Base-by-base conservation (phyloP, 2,329 filamentous ascomycete genomes). In the Penicillium sclerotigenum region DNA sequence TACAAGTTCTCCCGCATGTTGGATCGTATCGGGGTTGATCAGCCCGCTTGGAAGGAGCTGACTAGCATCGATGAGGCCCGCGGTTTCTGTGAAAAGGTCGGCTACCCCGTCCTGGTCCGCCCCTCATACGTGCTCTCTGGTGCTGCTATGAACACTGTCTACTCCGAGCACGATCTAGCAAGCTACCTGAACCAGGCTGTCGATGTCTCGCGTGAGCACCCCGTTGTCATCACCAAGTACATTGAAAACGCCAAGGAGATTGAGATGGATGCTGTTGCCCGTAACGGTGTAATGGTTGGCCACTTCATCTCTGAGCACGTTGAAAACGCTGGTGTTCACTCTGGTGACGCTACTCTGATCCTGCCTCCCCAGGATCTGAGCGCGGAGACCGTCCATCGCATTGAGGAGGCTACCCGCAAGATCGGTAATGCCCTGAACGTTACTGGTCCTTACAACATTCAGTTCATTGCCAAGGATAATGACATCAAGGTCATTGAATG, bases 401-500 rank as follows among this genome's bases (percentile, higher is more conserved):
- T 99, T 56, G 91, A 93, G 73, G 92, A 97, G 73, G 94, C 94
- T 3, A 97, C 94, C 14, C 83, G 88, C 65, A 97, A 97, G 83
- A 97, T 99, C 66, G 94, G 89, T 64, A 87, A 89, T 60, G 93
- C 94, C 16, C 83, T 97, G 57, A 97, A 97, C 72, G 88, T 99
- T 54, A 97, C 94, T 38, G 94, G 94, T 47, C 94, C 94, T 22
- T 97, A 89, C 83, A 99, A 99, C 78, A 99, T 99, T 61, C 94
- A 99, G 74, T 97, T 99, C 79, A 99, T 99, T 68, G 94, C 94
- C 68, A 97, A 97, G 80, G 92, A 97, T 74, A 97, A 97, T 73
- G 93, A 97, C 65, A 97, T 99, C 81, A 97, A 97, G 81, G 94
- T 99, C 64, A 99, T 99, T 62, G 94, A 99, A 79, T 97, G 94